A percentile compares a stretch with the other conserved stretches of the same genome.
phyloP scores from a whole-genome alignment of 805 yeast species.

The Spathaspora sp. region DNA sequence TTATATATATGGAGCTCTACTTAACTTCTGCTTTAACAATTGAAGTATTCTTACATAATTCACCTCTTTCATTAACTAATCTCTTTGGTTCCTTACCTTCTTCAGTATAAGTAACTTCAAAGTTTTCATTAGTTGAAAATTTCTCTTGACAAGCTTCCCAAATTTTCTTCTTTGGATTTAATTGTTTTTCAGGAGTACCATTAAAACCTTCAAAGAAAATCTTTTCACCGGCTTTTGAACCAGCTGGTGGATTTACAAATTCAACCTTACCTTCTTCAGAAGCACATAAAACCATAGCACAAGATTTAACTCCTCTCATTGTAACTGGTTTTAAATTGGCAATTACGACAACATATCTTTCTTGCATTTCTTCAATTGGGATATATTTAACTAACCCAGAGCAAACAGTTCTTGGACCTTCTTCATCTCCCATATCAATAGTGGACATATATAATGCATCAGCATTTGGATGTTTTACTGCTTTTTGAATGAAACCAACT shows the following conservation, averaged over 20 bases:
- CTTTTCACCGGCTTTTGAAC: slow-evolving; percentile 93
- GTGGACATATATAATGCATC: slow-evolving; percentile 95
- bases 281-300: slow-evolving; percentile 96
- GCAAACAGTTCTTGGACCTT: slow-evolving; percentile 97
- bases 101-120: slow-evolving; percentile 76
- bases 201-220: slow-evolving; percentile 90
- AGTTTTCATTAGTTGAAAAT: slow-evolving; percentile 73
- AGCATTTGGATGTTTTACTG: slow-evolving; percentile 96
- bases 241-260: slow-evolving; percentile 92
- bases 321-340: slow-evolving; percentile 97
- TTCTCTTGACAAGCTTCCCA: slow-evolving; percentile 95
- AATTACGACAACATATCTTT: slow-evolving; percentile 83
- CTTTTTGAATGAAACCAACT: slow-evolving; percentile 96
- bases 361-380: slow-evolving; percentile 92
- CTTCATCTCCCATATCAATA: slow-evolving; percentile 92
- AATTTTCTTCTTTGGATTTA: slow-evolving; percentile 97
- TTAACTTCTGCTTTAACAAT: slow-evolving; percentile 71
- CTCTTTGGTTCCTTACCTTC: slow-evolving; percentile 72
- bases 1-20: slow-evolving; percentile 4
- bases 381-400: slow-evolving; percentile 90
- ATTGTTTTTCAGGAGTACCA: slow-evolving; percentile 83
- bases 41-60: slow-evolving; percentile 68
- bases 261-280: slow-evolving; percentile 75
- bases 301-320: slow-evolving; percentile 95
- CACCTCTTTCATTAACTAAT: slow-evolving; percentile 78